Conservation (phyloP, 164 flowering plant genomes). For the Hamamelis virginiana region DNA sequence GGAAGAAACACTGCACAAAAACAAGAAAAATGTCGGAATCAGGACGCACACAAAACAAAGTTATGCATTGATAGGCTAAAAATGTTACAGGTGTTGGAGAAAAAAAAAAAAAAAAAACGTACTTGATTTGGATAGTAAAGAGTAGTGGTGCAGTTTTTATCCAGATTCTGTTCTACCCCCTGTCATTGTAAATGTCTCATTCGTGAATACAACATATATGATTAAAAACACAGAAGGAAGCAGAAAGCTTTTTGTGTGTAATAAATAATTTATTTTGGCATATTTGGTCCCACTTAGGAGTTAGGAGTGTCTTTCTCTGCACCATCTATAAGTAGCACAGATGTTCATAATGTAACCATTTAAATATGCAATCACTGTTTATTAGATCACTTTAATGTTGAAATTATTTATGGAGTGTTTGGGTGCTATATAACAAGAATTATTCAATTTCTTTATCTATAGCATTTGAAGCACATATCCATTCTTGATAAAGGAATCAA, state of each 20-base stretch:
- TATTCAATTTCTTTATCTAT: too few species aligned
- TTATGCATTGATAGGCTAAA: background rate
- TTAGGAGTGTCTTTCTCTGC: conserved; percentile 44
- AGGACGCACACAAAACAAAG: background rate
- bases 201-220: conserved; percentile 1
- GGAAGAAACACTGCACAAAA: conserved; percentile 84
- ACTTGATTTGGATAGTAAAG: conserved; percentile 54
- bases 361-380: too few species aligned
- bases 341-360: too few species aligned
- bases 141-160: conserved; percentile 56
- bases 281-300: background rate
- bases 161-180: conserved; percentile 59
- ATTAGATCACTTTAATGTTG: too few species aligned
- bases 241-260: background rate
- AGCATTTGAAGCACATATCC: too few species aligned
- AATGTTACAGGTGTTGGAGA: background rate
- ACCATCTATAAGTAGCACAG: conserved; percentile 10
- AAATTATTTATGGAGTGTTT: too few species aligned
- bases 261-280: background rate
- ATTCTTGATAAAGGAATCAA: too few species aligned
- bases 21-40: conserved; percentile 8
- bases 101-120: conserved; percentile 19
- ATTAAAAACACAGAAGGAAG: background rate
- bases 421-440: too few species aligned
- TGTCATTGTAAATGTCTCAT: conserved; percentile 29